These are phyloP conservation scores for Leishmania major DNA, from an alignment of 208 protist species.

Conservation along the genomic window DNA sequence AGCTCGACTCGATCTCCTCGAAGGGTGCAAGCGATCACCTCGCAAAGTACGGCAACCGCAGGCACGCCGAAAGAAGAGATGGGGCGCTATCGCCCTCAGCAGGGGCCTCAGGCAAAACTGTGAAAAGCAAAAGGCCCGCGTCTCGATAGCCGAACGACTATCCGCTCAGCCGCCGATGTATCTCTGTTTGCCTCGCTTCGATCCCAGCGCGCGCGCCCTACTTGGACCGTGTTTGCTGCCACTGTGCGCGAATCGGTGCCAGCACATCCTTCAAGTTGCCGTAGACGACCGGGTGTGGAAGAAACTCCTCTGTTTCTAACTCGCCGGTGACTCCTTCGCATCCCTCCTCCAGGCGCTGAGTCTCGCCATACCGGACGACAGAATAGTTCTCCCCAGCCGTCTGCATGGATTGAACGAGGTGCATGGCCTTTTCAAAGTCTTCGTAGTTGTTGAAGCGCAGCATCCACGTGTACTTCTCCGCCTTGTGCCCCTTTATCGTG, in stretches of 20 bases:
- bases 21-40: neutral
- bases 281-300: neutral
- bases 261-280: neutral
- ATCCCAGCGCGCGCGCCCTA: neutral
- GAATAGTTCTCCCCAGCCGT: no score
- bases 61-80: neutral
- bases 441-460: conserved; percentile 11
- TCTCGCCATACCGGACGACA: neutral
- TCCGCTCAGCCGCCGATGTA: neutral
- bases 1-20: neutral
- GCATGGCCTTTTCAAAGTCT: conserved; percentile 5
- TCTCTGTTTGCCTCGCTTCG: neutral
- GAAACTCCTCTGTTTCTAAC: neutral
- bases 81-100: neutral
- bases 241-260: neutral
- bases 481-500: conserved; percentile 4
- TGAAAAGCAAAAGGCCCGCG: neutral
- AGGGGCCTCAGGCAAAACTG: neutral
- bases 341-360: neutral
- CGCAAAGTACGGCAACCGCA: neutral
- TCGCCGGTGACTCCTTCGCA: neutral
- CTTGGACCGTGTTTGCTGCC: neutral
- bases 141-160: neutral
- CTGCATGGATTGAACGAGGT: neutral
- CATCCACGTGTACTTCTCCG: conserved; percentile 17